Evolutionary conservation across 805 yeast genomes (phyloP).

Genomic region (Candida endomychidarum): DNA sequence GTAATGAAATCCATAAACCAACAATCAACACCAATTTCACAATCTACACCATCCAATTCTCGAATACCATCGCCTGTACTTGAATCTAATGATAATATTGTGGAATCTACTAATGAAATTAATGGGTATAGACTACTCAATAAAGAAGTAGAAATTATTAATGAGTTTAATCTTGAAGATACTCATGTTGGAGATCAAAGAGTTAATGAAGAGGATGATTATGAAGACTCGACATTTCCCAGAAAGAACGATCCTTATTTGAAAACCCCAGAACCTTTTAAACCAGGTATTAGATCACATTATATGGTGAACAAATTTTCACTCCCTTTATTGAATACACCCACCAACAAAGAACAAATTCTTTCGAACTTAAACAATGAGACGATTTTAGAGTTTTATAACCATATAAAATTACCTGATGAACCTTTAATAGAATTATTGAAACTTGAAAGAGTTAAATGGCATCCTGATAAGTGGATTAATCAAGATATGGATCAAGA

Average conservation of each 20-base stretch:
- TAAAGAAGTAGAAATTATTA: slow-evolving; percentile 12
- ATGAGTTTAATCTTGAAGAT: slow-evolving; percentile 3
- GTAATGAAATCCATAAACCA: slow-evolving; percentile 10
- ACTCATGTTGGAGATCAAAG: slow-evolving; percentile 1
- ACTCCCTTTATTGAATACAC: slow-evolving; percentile 15
- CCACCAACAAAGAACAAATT: slow-evolving; percentile 14
- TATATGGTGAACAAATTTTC: slow-evolving; percentile 9
- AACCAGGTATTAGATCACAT: not conserved
- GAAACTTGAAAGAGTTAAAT: slow-evolving; percentile 54
- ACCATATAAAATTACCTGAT: slow-evolving; percentile 16
- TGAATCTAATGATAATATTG: no score
- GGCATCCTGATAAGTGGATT: slow-evolving; percentile 73
- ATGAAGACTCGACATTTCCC: not conserved
- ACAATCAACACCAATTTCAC: slow-evolving; percentile 40
- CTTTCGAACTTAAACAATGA: slow-evolving; percentile 20
- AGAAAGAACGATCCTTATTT: slow-evolving; percentile 18
- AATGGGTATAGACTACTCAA: slow-evolving; percentile 15
- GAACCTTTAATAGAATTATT: slow-evolving; percentile 23
- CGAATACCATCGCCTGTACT: slow-evolving; percentile 16
- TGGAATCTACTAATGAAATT: slow-evolving; percentile 3
- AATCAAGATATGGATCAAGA: slow-evolving; percentile 23
- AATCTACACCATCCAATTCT: slow-evolving; percentile 44
- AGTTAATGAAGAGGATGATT: slow-evolving; percentile 3
- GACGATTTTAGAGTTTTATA: slow-evolving; percentile 28
- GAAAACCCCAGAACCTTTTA: slow-evolving; percentile 7